Evolutionary conservation across 2,329 filamentous ascomycete species (phyloP).

Genomic region (Fusarium chaquense): DNA sequence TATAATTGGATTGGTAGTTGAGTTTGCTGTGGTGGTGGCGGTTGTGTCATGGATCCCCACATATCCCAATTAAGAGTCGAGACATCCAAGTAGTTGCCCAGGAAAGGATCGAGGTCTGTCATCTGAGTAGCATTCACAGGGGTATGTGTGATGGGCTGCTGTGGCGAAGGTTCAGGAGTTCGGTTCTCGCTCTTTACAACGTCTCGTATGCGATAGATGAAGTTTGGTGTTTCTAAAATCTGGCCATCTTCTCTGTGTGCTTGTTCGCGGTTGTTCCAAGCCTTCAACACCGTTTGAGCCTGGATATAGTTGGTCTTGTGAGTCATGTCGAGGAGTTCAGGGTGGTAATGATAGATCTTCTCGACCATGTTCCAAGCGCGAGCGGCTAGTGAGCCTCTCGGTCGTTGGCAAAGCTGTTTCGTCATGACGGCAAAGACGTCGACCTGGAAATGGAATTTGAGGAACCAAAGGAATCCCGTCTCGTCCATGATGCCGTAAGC

Average conservation of each 20-base stretch:
- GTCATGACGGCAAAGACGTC: slow-evolving; percentile 68
- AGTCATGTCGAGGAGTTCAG: slow-evolving; percentile 63
- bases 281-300: slow-evolving; percentile 62
- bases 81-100: slow-evolving; percentile 60
- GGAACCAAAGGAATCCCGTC: slow-evolving; percentile 67
- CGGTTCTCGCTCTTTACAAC: slow-evolving; percentile 56
- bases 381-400: slow-evolving; percentile 63
- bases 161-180: slow-evolving; percentile 45
- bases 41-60: slow-evolving; percentile 52
- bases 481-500: slow-evolving; percentile 58
- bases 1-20: slow-evolving; percentile 51
- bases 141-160: slow-evolving; percentile 47
- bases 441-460: slow-evolving; percentile 66
- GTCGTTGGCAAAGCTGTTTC: slow-evolving; percentile 64
- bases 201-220: slow-evolving; percentile 59
- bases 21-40: slow-evolving; percentile 28
- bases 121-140: slow-evolving; percentile 45
- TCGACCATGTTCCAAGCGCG: slow-evolving; percentile 65
- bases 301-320: slow-evolving; percentile 60
- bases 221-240: slow-evolving; percentile 58
- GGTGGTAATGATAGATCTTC: slow-evolving; percentile 61
- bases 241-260: slow-evolving; percentile 54
- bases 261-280: slow-evolving; percentile 65
- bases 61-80: slow-evolving; percentile 61
- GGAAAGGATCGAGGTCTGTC: slow-evolving; percentile 58